phyloP scores from a whole-genome alignment of 371 early-diverging fungal genomes.

The Ecytonucleospora hepatopenaei region DNA sequence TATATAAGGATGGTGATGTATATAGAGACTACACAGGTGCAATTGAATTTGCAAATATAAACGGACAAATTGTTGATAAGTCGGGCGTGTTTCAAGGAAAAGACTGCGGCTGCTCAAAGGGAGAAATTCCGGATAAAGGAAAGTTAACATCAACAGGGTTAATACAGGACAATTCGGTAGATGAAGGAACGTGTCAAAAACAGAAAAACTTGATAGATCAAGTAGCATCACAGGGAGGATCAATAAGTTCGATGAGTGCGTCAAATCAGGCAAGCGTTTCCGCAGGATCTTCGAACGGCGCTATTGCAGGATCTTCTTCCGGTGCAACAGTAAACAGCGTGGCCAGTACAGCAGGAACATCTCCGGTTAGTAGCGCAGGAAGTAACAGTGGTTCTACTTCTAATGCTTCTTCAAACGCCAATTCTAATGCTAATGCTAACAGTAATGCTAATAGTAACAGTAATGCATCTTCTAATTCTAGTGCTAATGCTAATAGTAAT shows the following conservation, averaged over 20 bases:
- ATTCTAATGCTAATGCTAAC: too few relatives aligned
- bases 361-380: neutral
- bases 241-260: neutral
- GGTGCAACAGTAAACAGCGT: neutral
- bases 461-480: constrained; percentile 5
- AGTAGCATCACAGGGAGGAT: constrained; percentile 1
- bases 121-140: constrained; percentile 49
- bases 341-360: neutral
- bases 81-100: constrained; percentile 53
- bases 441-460: neutral
- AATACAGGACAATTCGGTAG: constrained; percentile 38
- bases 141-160: constrained; percentile 45
- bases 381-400: neutral
- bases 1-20: constrained; percentile 23
- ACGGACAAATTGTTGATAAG: constrained; percentile 49
- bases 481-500: neutral
- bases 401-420: neutral
- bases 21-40: constrained; percentile 50
- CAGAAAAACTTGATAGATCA: constrained; percentile 39
- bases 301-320: neutral
- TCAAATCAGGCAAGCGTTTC: neutral
- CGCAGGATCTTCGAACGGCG: neutral
- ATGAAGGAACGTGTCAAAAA: constrained; percentile 17
- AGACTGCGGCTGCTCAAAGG: constrained; percentile 52
- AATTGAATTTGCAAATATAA: constrained; percentile 39